A percentile compares a stretch with the other conserved stretches of the same genome.
phyloP scores from a whole-genome alignment of 495 filamentous ascomycete species.

The Aspergillus nanangensis region DNA sequence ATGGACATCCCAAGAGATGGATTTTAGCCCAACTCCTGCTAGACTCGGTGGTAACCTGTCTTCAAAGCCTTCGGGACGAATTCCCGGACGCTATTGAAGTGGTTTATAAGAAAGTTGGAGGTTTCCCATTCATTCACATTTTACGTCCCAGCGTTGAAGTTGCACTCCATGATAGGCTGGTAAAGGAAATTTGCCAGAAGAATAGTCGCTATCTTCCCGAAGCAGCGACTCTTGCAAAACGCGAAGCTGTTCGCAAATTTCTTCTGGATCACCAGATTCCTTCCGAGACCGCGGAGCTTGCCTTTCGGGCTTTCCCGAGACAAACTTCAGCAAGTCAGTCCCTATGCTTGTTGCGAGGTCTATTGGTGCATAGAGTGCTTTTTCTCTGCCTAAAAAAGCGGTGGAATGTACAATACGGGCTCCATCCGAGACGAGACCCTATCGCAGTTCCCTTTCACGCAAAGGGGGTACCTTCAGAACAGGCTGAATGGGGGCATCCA shows the following conservation, averaged over 20 bases:
- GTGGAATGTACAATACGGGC: conserved; percentile 68
- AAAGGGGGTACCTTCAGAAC: conserved; percentile 59
- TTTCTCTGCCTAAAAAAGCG: conserved; percentile 57
- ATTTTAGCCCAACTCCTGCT: conserved; percentile 49
- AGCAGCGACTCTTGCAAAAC: neutral
- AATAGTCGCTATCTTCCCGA: conserved; percentile 16
- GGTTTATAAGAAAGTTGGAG: neutral
- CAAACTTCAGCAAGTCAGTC: neutral
- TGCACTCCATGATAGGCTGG: conserved; percentile 5
- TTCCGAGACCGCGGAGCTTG: neutral
- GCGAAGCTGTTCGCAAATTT: conserved; percentile 6
- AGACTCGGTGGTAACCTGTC: conserved; percentile 28
- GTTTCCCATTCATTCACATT: conserved; percentile 19
- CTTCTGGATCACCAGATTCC: conserved; percentile 7
- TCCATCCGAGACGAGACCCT: conserved; percentile 42
- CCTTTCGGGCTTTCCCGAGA: neutral
- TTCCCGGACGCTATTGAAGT: conserved; percentile 39
- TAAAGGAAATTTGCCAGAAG: conserved; percentile 10
- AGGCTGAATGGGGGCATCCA: conserved; percentile 70
- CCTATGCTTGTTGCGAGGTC: conserved; percentile 55
- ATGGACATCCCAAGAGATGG: conserved; percentile 60
- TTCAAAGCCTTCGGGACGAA: conserved; percentile 9
- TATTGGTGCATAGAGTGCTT: conserved; percentile 55
- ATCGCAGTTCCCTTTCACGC: conserved; percentile 66
- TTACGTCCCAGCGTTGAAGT: conserved; percentile 16